Percentiles rank a stretch among this genome's conserved stretches.
Evolutionary conservation across 2,329 filamentous ascomycete species (phyloP).

Genomic region (Aspergillus quadrilineatus): DNA sequence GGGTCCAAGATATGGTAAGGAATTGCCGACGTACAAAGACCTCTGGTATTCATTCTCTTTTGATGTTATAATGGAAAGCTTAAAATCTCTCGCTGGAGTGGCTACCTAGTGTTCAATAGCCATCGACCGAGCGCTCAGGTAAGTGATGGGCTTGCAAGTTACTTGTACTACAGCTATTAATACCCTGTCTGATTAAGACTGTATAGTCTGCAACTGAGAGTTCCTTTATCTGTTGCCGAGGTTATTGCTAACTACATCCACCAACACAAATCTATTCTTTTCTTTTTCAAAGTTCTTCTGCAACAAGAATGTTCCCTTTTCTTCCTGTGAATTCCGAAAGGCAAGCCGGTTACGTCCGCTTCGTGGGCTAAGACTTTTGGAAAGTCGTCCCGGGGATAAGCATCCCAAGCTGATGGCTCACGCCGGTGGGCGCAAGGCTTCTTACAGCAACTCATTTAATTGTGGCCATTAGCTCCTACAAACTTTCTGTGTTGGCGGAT

Average conservation of each 20-base stretch:
- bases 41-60: too few relatives aligned
- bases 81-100: too few relatives aligned
- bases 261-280: neutral
- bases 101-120: too few relatives aligned
- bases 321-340: neutral
- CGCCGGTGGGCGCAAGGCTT: neutral
- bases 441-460: neutral
- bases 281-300: slow-evolving; percentile 2
- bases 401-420: neutral
- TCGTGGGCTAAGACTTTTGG: neutral
- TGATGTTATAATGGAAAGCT: too few relatives aligned
- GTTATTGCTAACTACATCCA: slow-evolving; percentile 13
- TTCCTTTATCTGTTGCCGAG: slow-evolving; percentile 13
- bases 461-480: neutral
- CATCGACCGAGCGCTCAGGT: too few relatives aligned
- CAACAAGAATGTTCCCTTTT: neutral
- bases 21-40: too few relatives aligned
- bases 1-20: too few relatives aligned
- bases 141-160: too few relatives aligned
- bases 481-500: neutral
- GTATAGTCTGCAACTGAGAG: slow-evolving; percentile 15
- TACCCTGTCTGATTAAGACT: neutral
- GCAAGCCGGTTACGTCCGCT: neutral
- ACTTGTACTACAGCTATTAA: too few relatives aligned
- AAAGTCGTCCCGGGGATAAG: neutral